These are phyloP conservation scores for Waltiozyma sp. DNA, from an alignment of 1,139 yeast species.

Conservation along the genomic window DNA sequence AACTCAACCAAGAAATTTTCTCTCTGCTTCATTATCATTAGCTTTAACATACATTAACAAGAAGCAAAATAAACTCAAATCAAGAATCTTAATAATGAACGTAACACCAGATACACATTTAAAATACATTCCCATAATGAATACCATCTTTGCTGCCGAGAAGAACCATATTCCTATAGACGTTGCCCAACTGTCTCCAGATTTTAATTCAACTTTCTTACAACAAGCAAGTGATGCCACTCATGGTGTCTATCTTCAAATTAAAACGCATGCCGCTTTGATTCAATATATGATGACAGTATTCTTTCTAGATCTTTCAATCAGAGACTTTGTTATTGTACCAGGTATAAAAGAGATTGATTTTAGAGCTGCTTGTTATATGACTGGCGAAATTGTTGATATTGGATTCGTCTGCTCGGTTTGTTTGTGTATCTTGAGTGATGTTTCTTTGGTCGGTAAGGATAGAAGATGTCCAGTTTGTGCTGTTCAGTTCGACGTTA, in stretches of 20 bases:
- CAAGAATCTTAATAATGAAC: conserved; percentile 65
- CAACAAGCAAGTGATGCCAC: conserved; percentile 98
- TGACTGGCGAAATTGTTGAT: conserved; percentile 82
- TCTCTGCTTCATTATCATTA: conserved; percentile 23
- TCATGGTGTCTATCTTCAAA: conserved; percentile 72
- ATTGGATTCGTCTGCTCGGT: conserved; percentile 94
- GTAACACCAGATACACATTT: conserved; percentile 70
- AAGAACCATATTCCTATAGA: conserved; percentile 85
- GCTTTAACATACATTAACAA: conserved; percentile 77
- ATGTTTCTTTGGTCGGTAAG: conserved; percentile 30
- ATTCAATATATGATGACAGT: conserved; percentile 64
- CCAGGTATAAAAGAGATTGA: conserved; percentile 86
- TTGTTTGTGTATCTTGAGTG: conserved; percentile 64
- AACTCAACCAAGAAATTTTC: conserved; percentile 14
- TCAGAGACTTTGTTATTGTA: conserved; percentile 61
- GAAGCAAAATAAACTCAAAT: conserved; percentile 41
- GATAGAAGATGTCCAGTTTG: conserved; percentile 56
- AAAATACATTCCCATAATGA: conserved; percentile 90
- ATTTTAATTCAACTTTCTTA: conserved; percentile 66
- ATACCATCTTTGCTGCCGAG: conserved; percentile 91
- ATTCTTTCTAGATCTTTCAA: conserved; percentile 71
- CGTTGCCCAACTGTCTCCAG: conserved; percentile 59
- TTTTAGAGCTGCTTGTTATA: conserved; percentile 88
- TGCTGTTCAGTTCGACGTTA: conserved; percentile 48
- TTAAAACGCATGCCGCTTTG: conserved; percentile 62